Evolutionary conservation across 768 basidiomycete species (phyloP).

Genomic region (Leccinum subgranulosum): DNA sequence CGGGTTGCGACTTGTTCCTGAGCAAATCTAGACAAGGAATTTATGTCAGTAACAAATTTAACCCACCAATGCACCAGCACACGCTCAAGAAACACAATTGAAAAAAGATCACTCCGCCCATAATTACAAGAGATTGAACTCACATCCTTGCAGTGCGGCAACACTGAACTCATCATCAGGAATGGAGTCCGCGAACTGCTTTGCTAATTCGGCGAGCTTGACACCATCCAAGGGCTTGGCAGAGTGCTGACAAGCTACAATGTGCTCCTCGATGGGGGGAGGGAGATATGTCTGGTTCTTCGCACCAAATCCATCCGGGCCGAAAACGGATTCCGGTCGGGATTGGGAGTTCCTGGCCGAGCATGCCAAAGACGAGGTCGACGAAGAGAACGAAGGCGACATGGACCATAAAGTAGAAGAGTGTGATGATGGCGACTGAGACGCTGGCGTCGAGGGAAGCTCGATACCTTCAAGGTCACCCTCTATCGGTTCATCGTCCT

Average conservation of each 20-base stretch:
- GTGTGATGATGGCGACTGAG: conserved; percentile 41
- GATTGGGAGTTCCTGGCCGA: conserved; percentile 30
- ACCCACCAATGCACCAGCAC: conserved; percentile 20
- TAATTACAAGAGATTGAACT: conserved; percentile 36
- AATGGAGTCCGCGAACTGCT: conserved; percentile 75
- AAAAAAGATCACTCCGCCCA: neutral
- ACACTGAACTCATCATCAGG: conserved; percentile 88
- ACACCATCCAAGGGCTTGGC: conserved; percentile 63
- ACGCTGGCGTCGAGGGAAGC: conserved; percentile 36
- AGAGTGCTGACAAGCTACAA: conserved; percentile 55
- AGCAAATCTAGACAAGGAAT: conserved; percentile 54
- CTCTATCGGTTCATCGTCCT: conserved; percentile 36
- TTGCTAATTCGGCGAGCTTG: conserved; percentile 66
- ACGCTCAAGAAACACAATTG: conserved; percentile 17
- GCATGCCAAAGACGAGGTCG: conserved; percentile 36
- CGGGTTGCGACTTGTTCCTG: conserved; percentile 81
- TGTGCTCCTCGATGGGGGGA: conserved; percentile 60
- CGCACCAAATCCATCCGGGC: conserved; percentile 41
- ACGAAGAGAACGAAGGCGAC: conserved; percentile 44
- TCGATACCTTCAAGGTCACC: conserved; percentile 48
- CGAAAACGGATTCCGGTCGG: conserved; percentile 15
- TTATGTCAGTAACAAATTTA: conserved; percentile 26
- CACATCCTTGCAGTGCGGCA: conserved; percentile 87
- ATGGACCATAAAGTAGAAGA: conserved; percentile 47
- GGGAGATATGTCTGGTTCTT: conserved; percentile 61